Conservation (phyloP, 257 asterid genomes). For the Solanum chmielewskii region DNA sequence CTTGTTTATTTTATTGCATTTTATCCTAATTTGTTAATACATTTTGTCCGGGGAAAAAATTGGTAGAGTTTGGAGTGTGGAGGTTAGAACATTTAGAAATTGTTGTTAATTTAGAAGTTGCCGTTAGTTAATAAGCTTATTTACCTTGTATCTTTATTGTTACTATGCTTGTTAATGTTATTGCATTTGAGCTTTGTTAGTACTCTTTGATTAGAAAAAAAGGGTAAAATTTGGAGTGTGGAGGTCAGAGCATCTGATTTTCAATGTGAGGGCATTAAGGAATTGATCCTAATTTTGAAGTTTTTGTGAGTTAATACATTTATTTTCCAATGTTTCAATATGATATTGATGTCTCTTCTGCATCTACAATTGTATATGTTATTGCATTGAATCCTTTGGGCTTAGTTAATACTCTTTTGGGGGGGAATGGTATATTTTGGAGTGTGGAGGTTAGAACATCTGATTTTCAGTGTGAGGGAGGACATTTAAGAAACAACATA, state of each 20-base stretch:
- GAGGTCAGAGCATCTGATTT: not conserved
- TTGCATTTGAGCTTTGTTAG: not conserved
- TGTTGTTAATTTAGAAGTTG: not conserved
- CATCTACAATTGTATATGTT: not conserved
- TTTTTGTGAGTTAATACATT: not conserved
- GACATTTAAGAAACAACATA: not conserved
- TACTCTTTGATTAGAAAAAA: not conserved
- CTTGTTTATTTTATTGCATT: not conserved
- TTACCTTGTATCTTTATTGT: not conserved
- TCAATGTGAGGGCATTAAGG: not conserved
- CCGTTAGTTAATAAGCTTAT: not conserved
- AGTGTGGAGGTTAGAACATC: not conserved
- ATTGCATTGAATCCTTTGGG: not conserved
- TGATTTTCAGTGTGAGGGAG: not conserved
- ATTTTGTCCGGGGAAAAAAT: not conserved
- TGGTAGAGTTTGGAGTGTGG: not conserved
- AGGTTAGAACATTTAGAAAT: not conserved
- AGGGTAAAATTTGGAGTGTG: not conserved
- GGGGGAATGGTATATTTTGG: not conserved
- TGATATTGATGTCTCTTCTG: not conserved
- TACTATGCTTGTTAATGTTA: not conserved
- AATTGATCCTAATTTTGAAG: not conserved
- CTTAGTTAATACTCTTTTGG: not conserved
- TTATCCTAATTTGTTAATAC: not conserved
- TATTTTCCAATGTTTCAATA: not conserved